A percentile compares a stretch with the other conserved stretches of the same genome.
These are phyloP conservation scores for Hemisphaericaspora lyxosophila DNA, from an alignment of 1,139 yeast species.

Conservation along the genomic window DNA sequence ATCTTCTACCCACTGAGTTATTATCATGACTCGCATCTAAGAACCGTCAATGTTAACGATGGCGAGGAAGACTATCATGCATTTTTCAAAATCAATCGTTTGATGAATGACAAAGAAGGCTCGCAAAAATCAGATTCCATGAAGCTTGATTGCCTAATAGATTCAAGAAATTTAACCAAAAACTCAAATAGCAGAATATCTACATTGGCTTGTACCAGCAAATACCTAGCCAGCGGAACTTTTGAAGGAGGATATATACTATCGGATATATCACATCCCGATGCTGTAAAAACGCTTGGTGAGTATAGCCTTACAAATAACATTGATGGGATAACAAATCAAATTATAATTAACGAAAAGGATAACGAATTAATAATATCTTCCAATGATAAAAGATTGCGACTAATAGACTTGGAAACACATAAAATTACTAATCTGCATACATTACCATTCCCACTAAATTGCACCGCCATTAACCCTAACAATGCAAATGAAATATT, in stretches of 20 bases:
- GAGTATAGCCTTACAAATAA: slow-evolving; percentile 44
- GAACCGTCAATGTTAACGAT: slow-evolving; percentile 19
- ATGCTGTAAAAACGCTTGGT: slow-evolving; percentile 24
- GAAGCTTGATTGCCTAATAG: slow-evolving; percentile 39
- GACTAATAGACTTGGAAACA: slow-evolving; percentile 38
- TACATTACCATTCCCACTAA: slow-evolving; percentile 50
- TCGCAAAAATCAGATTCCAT: slow-evolving; percentile 24
- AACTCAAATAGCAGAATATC: slow-evolving; percentile 46
- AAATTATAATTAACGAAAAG: slow-evolving; percentile 37
- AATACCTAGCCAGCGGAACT: slow-evolving; percentile 53
- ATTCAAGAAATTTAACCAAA: slow-evolving; percentile 31
- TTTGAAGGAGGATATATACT: slow-evolving; percentile 54
- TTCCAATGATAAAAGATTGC: slow-evolving; percentile 48
- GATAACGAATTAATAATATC: slow-evolving; percentile 36
- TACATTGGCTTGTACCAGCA: slow-evolving; percentile 45
- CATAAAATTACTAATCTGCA: slow-evolving; percentile 12
- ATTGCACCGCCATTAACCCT: slow-evolving; percentile 46
- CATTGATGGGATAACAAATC: slow-evolving; percentile 57
- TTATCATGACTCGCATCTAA: slow-evolving; percentile 33
- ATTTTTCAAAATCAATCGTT: slow-evolving; percentile 38
- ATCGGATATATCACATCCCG: slow-evolving; percentile 29
- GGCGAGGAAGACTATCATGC: slow-evolving; percentile 27
- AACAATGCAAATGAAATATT: slow-evolving; percentile 36
- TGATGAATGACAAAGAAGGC: slow-evolving; percentile 26
- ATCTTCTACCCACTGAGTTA: slow-evolving; percentile 44